Evolutionary conservation across 1,139 yeast species (phyloP), one percentile per base, ranked within the genome.

Genomic region (Pichia sp.): DNA sequence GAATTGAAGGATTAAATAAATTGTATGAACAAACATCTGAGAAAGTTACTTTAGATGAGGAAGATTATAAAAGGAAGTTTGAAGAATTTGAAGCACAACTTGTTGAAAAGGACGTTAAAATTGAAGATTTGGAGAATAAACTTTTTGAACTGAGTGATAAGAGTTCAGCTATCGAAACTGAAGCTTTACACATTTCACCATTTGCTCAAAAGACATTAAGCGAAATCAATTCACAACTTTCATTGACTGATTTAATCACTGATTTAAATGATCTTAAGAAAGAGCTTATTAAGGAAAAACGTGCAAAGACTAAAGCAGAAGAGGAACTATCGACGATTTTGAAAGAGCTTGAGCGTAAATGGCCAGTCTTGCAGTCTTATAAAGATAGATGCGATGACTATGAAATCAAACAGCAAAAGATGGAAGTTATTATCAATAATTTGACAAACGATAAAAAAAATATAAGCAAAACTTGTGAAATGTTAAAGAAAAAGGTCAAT

Each of bases 361-460:
- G 87, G 45, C 97, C 97, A 0, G 70, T 82, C 1, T 73, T 90
- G 41, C 75, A 84, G 65, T 83, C 79, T 51, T 86, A 78, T 60
- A 80, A 71, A 45, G 77, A 73, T 45, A 78, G 74, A 48, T 73
- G 75, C 31, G 58, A 64, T 10, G 62, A 70, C 16, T 56, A 78
- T 35, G 81, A 79, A 56, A 55, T 56, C 6, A 80, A 78, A 50
- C 62, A 80, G 63, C 74, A 68, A 58, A 80, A 71, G 55, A 67
- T 68, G 56, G 73, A 73, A 55, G 71, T 67, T 50, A 57, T 72
- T 36, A 56, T 79, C 25, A 81, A 78, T 48, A 62, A 62, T 28
- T 58, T 71, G 10, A 62, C 69, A 4, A 74, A 68, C 35, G 78
- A 73, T 20, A 66, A 69, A 30, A 68, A 66, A 22, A 66, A 63